phyloP scores from a whole-genome alignment of 2,329 filamentous ascomycete species.

The Aspergillus costaricaensis region DNA sequence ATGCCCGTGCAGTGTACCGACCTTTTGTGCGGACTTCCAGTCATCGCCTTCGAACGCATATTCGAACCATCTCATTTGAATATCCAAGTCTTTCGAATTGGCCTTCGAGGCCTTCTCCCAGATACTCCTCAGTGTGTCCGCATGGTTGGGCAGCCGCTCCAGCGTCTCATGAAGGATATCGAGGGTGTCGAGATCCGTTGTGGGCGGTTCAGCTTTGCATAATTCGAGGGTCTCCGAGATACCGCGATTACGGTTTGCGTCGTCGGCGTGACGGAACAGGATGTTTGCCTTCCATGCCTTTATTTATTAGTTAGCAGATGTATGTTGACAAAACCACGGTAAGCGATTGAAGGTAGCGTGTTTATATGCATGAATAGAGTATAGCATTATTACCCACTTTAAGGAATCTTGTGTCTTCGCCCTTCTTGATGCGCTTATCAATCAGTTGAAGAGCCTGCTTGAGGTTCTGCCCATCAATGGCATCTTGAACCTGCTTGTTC shows the following conservation, averaged over 20 bases:
- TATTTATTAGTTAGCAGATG: slow-evolving; percentile 12
- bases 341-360: not conserved
- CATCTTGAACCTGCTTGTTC: slow-evolving; percentile 53
- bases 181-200: slow-evolving; percentile 49
- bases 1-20: slow-evolving; percentile 26
- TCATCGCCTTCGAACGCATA: slow-evolving; percentile 44
- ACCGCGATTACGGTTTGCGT: slow-evolving; percentile 46
- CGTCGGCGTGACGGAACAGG: slow-evolving; percentile 44
- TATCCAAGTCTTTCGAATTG: slow-evolving; percentile 45
- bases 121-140: slow-evolving; percentile 37
- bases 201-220: slow-evolving; percentile 44
- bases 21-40: slow-evolving; percentile 54
- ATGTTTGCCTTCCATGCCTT: slow-evolving; percentile 49
- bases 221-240: slow-evolving; percentile 45
- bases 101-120: slow-evolving; percentile 52
- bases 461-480: slow-evolving; percentile 50
- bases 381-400: slow-evolving; percentile 32
- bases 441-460: slow-evolving; percentile 54
- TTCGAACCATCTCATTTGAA: slow-evolving; percentile 50
- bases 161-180: slow-evolving; percentile 46
- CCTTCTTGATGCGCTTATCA: slow-evolving; percentile 59
- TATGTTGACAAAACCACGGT: not conserved
- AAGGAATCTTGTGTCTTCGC: slow-evolving; percentile 47
- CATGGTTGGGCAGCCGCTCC: slow-evolving; percentile 36
- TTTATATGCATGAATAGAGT: not conserved